Evolutionary conservation across 768 basidiomycete species (phyloP).

Genomic region (Auricularia cornea): DNA sequence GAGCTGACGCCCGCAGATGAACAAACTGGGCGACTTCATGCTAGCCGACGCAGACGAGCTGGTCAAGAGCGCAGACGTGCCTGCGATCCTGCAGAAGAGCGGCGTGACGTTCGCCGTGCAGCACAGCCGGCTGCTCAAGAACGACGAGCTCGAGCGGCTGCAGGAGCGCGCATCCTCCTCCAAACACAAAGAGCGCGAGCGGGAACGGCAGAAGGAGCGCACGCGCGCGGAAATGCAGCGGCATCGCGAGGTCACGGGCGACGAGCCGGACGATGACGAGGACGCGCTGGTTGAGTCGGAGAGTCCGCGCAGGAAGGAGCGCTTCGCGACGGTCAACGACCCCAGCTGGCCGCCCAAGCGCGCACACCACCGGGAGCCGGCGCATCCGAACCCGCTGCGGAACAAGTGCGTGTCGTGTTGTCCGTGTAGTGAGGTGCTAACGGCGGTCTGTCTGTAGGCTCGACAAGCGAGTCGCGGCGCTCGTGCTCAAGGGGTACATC

Average conservation of each 20-base stretch:
- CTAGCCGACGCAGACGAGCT: slow-evolving; percentile 25
- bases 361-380: slow-evolving; percentile 35
- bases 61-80: slow-evolving; percentile 46
- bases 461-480: background rate
- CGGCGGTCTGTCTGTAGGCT: background rate
- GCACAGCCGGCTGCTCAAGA: slow-evolving; percentile 58
- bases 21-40: slow-evolving; percentile 29
- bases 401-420: background rate
- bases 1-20: no score
- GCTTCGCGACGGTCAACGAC: slow-evolving; percentile 20
- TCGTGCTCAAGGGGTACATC: background rate
- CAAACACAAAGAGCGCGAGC: background rate
- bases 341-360: slow-evolving; percentile 59
- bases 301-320: slow-evolving; percentile 11
- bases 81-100: slow-evolving; percentile 46
- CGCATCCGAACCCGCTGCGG: background rate
- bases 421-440: background rate
- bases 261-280: background rate
- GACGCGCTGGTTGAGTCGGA: slow-evolving; percentile 9
- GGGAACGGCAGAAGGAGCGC: slow-evolving; percentile 11
- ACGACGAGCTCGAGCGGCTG: slow-evolving; percentile 48
- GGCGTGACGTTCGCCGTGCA: slow-evolving; percentile 68
- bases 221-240: slow-evolving; percentile 8
- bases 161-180: slow-evolving; percentile 3
- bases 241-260: background rate